Evolutionary conservation across 352 stramenopile genomes (phyloP).

Genomic region (Phytopythium helicoides): DNA sequence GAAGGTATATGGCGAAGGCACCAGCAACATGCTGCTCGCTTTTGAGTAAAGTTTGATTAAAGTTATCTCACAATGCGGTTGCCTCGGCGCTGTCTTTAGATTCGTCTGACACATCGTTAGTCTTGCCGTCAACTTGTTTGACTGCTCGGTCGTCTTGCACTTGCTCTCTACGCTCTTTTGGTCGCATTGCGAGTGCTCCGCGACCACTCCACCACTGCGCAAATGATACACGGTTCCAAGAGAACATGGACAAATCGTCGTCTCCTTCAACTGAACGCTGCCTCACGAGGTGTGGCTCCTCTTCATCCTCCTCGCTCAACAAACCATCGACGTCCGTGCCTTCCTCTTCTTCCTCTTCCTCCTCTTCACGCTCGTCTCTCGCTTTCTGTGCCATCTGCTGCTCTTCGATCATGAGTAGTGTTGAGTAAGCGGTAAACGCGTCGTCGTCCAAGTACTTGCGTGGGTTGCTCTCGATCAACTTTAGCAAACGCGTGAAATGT

Average conservation of each 20-base stretch:
- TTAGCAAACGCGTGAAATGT: constrained; percentile 86
- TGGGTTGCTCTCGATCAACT: constrained; percentile 85
- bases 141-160: neutral
- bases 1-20: constrained; percentile 50
- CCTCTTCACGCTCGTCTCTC: constrained; percentile 8
- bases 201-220: constrained; percentile 76
- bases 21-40: constrained; percentile 47
- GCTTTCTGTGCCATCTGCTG: constrained; percentile 17
- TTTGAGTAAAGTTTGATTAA: constrained; percentile 46
- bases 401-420: constrained; percentile 67
- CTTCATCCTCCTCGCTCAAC: constrained; percentile 70
- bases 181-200: constrained; percentile 6
- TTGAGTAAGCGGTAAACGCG: constrained; percentile 76
- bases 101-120: neutral
- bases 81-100: neutral
- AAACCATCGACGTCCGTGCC: constrained; percentile 57
- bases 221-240: constrained; percentile 76
- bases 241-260: constrained; percentile 45
- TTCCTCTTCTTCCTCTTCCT: constrained; percentile 55
- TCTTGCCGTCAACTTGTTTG: neutral
- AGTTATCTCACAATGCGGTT: constrained; percentile 5
- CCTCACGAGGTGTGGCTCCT: constrained; percentile 11
- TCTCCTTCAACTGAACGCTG: neutral
- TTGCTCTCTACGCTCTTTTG: neutral
- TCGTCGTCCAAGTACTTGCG: constrained; percentile 89